Evolutionary conservation across 2,329 filamentous ascomycete species (phyloP), one percentile per base, ranked within the genome.

Genomic region (Blastomyces parvus): DNA sequence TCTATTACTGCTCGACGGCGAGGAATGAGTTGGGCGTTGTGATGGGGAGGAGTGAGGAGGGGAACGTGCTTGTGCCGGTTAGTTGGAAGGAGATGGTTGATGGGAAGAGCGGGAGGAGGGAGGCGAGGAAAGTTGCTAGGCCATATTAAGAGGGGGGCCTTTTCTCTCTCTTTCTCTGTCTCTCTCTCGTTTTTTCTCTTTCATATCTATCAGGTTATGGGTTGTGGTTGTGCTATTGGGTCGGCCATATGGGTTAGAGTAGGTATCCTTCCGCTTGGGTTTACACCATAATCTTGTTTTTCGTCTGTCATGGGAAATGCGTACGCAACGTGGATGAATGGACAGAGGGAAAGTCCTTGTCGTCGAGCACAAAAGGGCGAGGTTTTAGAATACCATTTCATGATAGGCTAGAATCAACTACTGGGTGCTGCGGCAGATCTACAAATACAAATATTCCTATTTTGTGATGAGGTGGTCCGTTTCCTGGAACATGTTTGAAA

Each of bases 31-130:
- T 96, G 50, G 94, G 94, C 2, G 93, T 97, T 64, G 89, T 99
- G 48, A 90, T 97, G 86, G 94, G 93, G 11, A 88, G 85, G 69
- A 95, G 91, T 73, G 91, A 96, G 74, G 84, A 84, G 2, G 92
- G 92, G 0, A 93, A 95, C 76, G 84, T 89, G 70, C 96, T 97
- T 91, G 88, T 89, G 70, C 93, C 94, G 1, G 84, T 96, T 62
- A 95, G 88, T 76, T 99, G 94, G 94, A 95, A 88, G 79, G 93
- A 97, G 78, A 96, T 95, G 79, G 84, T 85, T 72, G 93, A 97
- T 79, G 86, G 97, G 82, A 78, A 79, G 68, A 95, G 88, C 7
- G 91, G 91, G 2, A 72, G 81, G 56, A 86, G 82, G 68, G 94
- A 97, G 82, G 78, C 79, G 68, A 86, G 94, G 74, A 99, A 99